Evolutionary conservation across 768 basidiomycete species (phyloP).

Genomic region (Hortiboletus flavorubellus): DNA sequence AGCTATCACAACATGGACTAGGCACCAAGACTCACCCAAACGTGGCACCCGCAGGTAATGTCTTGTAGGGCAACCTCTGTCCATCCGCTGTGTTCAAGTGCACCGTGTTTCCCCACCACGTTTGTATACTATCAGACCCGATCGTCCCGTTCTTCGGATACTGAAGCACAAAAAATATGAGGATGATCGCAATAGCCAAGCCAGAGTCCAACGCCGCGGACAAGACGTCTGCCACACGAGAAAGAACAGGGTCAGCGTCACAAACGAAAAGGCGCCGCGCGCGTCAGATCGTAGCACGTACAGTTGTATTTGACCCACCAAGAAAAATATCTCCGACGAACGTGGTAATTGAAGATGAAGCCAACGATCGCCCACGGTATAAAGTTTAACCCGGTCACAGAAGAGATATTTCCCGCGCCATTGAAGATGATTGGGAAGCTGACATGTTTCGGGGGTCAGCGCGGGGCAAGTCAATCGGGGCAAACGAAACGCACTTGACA

Average conservation of each 20-base stretch:
- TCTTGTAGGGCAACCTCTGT: slow-evolving; percentile 6
- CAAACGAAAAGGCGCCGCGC: background rate
- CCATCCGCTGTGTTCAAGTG: slow-evolving; percentile 24
- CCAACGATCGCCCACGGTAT: slow-evolving; percentile 65
- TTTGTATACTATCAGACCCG: slow-evolving; percentile 47
- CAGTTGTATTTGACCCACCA: slow-evolving; percentile 66
- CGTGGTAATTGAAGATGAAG: slow-evolving; percentile 61
- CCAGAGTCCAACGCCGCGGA: slow-evolving; percentile 72
- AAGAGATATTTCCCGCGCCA: slow-evolving; percentile 59
- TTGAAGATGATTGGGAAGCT: slow-evolving; percentile 50
- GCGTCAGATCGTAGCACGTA: slow-evolving; percentile 7
- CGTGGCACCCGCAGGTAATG: slow-evolving; percentile 13
- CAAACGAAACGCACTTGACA: slow-evolving; percentile 51
- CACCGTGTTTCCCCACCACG: slow-evolving; percentile 71
- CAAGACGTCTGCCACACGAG: slow-evolving; percentile 45
- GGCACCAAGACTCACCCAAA: slow-evolving; percentile 26
- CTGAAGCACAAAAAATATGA: slow-evolving; percentile 63
- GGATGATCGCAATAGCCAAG: slow-evolving; percentile 51
- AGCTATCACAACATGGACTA: background rate
- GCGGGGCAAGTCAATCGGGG: background rate
- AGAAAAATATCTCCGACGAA: slow-evolving; percentile 57
- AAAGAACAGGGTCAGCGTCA: slow-evolving; percentile 13
- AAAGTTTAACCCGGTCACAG: slow-evolving; percentile 63
- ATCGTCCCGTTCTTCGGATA: slow-evolving; percentile 62
- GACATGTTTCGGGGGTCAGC: slow-evolving; percentile 2